A percentile compares a stretch with the other conserved stretches of the same genome.
Conservation (phyloP, 2,329 filamentous ascomycete genomes). For the Cladosporium sp. region DNA sequence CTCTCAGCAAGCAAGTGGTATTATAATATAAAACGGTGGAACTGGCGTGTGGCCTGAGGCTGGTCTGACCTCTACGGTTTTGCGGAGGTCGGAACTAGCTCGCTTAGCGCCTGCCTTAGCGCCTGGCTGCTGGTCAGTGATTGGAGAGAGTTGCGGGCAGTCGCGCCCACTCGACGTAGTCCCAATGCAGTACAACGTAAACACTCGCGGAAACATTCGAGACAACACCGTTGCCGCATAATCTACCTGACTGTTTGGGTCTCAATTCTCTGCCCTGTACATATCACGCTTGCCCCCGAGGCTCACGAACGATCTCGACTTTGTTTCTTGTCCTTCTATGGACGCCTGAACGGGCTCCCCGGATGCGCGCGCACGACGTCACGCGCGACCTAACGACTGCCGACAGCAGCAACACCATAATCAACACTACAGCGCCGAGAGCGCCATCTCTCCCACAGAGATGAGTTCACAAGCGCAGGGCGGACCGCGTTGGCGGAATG, state of each 20-base stretch:
- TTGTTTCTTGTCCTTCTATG: slow-evolving; percentile 1
- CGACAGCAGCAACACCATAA: slow-evolving; percentile 15
- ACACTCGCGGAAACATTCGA: not conserved
- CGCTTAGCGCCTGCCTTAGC: too few species aligned
- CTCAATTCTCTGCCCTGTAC: not conserved
- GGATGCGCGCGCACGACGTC: slow-evolving; percentile 11
- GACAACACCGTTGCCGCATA: slow-evolving; percentile 5
- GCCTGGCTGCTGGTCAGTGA: not conserved
- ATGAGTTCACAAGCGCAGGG: slow-evolving; percentile 57
- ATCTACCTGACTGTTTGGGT: not conserved
- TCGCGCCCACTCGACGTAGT: not conserved
- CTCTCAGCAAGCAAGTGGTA: too few species aligned
- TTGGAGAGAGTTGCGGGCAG: not conserved
- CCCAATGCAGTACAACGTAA: not conserved
- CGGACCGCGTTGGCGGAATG: slow-evolving; percentile 70
- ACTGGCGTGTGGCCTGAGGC: too few species aligned
- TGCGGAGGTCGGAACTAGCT: not conserved
- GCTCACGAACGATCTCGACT: not conserved
- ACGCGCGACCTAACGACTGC: slow-evolving; percentile 1
- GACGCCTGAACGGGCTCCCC: slow-evolving; percentile 7
- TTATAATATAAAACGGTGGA: too few species aligned
- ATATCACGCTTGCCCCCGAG: slow-evolving; percentile 2
- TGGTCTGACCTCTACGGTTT: too few species aligned
- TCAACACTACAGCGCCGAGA: slow-evolving; percentile 9
- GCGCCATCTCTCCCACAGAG: slow-evolving; percentile 7